These are phyloP conservation scores for Barnettozyma sucrosica DNA, from an alignment of 805 yeast species.

Conservation along the genomic window DNA sequence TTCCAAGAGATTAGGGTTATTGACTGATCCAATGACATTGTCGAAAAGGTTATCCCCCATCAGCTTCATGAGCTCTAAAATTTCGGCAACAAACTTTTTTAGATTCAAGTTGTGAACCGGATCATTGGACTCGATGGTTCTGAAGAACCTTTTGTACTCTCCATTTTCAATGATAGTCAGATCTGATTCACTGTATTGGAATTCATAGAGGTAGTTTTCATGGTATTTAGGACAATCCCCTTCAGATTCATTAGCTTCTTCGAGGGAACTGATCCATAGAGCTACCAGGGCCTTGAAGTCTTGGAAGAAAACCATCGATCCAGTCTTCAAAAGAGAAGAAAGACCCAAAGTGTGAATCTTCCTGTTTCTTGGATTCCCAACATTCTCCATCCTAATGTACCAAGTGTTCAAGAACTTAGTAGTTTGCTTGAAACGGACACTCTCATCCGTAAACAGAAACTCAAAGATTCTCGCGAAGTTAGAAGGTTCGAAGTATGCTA, in stretches of 20 bases:
- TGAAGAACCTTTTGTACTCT: constrained; percentile 39
- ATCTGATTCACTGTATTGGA: constrained; percentile 21
- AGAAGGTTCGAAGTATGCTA: constrained; percentile 30
- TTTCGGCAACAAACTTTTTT: constrained; percentile 37
- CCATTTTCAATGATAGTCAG: constrained; percentile 28
- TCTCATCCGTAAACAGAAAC: constrained; percentile 25
- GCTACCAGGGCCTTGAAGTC: constrained; percentile 31
- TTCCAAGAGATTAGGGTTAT: constrained; percentile 18
- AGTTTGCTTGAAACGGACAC: constrained; percentile 23
- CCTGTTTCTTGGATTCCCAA: constrained; percentile 70
- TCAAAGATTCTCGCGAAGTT: constrained; percentile 23
- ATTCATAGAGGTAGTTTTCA: constrained; percentile 31
- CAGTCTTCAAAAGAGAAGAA: constrained; percentile 41
- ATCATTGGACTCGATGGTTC: constrained; percentile 35
- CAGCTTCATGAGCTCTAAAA: constrained; percentile 11
- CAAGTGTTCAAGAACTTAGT: constrained; percentile 30
- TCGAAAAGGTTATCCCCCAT: constrained; percentile 13
- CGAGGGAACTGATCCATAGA: constrained; percentile 51
- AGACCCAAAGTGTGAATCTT: constrained; percentile 65
- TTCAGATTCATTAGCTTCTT: constrained; percentile 62
- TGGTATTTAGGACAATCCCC: constrained; percentile 58
- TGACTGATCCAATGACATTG: constrained; percentile 4
- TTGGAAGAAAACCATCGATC: constrained; percentile 26
- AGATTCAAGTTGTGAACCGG: constrained; percentile 51
- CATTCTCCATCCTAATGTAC: constrained; percentile 44